Evolutionary conservation across 2,329 filamentous ascomycete genomes (phyloP), one percentile per base, ranked within the genome.

Genomic region (Penicillium concentricum): DNA sequence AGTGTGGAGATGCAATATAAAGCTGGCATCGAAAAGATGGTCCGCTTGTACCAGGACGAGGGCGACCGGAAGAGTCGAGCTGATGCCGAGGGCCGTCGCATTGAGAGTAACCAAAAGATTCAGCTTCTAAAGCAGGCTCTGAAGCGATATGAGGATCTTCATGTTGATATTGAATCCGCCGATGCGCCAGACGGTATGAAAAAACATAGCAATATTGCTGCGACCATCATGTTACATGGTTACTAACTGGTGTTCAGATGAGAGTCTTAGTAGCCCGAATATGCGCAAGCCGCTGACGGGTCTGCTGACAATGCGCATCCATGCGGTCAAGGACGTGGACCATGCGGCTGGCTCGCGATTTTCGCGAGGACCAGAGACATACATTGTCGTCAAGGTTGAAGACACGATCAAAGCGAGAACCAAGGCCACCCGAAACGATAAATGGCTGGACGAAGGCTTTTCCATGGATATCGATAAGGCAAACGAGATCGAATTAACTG

Each of bases 1-100:
- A 96, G 94, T 65, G 94, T 99, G 28, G 94, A 99, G 75, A 96
- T 97, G 73, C 94, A 99, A 77, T 99, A 99, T 77, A 92, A 97
- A 64, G 95, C 96, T 71, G 94, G 94, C 60, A 94, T 99, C 67
- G 94, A 99, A 77, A 99, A 99, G 80, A 97, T 99, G 94, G 91
- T 97, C 45, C 91, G 94, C 73, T 82, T 99, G 35, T 99, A 99
- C 72, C 88, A 94, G 72, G 94, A 97, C 84, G 94, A 97, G 74
- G 93, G 94, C 30, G 94, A 99, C 72, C 87, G 92, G 67, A 97
- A 96, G 81, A 97, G 93, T 78, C 91, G 89, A 73, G 87, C 90
- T 56, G 94, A 99, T 75, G 94, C 94, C 41, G 92, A 96, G 67
- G 90, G 88, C 48, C 87, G 91, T 70, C 85, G 90, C 56, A 88